Conservation (phyloP, 139 green algal species). For the Chlorella sp. region DNA sequence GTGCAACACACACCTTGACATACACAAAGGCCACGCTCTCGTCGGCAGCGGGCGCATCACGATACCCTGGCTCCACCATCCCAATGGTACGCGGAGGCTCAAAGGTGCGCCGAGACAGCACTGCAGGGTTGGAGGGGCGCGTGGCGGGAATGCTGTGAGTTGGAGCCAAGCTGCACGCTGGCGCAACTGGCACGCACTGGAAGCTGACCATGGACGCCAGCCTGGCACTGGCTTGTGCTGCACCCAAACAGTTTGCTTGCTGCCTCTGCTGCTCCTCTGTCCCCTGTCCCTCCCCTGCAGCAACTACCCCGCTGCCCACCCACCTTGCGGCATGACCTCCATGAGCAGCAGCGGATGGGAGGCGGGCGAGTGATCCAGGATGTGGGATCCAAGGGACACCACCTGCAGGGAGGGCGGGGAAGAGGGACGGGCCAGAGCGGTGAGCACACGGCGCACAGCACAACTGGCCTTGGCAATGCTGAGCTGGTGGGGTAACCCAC, state of each 20-base stretch:
- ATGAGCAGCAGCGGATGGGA: conserved; percentile 67
- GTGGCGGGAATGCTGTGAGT: too few species aligned
- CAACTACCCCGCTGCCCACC: too few species aligned
- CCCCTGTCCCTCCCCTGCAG: too few species aligned
- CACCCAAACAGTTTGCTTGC: too few species aligned
- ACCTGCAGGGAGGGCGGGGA: conserved; percentile 35
- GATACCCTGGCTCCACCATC: conserved; percentile 79
- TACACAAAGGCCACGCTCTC: conserved; percentile 81
- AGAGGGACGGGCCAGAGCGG: not conserved
- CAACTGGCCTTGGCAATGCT: too few species aligned
- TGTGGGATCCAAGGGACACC: conserved; percentile 78
- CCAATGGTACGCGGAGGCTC: conserved; percentile 55
- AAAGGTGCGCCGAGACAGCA: conserved; percentile 75
- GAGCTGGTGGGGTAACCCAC: too few species aligned
- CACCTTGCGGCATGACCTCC: conserved; percentile 72
- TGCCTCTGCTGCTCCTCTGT: too few species aligned
- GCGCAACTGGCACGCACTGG: too few species aligned
- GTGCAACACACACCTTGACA: conserved; percentile 78
- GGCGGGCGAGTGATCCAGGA: conserved; percentile 28
- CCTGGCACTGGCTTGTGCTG: too few species aligned
- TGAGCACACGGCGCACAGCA: too few species aligned
- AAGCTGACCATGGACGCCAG: too few species aligned
- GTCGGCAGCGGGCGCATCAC: conserved; percentile 67
- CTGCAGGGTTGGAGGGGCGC: not conserved
- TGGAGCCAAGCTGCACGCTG: too few species aligned